phyloP scores from a whole-genome alignment of 176 grass and related monocot genomes.

The Eleusine indica region DNA sequence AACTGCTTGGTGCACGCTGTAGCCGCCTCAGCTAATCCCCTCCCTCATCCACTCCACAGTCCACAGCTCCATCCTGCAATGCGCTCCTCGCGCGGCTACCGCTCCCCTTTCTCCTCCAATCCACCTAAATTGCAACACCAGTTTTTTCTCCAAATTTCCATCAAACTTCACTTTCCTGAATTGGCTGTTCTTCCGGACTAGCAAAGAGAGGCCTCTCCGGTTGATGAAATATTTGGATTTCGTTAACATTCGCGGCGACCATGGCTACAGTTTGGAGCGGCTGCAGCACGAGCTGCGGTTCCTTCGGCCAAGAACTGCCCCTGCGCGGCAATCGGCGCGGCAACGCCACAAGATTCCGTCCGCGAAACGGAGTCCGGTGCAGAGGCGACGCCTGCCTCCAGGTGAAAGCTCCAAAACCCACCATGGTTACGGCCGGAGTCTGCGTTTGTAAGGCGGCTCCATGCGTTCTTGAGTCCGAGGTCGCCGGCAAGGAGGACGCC shows the following conservation, averaged over 20 bases:
- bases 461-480: constrained; percentile 42
- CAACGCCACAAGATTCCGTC: neutral
- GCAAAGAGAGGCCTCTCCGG: neutral
- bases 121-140: neutral
- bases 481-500: constrained; percentile 47
- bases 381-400: neutral
- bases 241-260: neutral
- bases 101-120: neutral
- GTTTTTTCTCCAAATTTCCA: neutral
- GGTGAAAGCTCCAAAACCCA: neutral
- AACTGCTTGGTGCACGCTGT: no score
- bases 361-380: neutral
- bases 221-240: neutral
- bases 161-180: neutral
- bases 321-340: neutral
- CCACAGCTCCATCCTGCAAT: neutral
- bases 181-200: neutral
- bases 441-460: constrained; percentile 51
- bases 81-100: neutral
- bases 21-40: neutral
- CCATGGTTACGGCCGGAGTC: constrained; percentile 14
- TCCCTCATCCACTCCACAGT: constrained; percentile 15
- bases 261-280: constrained; percentile 62
- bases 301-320: constrained; percentile 27
- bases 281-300: constrained; percentile 49